Percentiles rank a stretch among this genome's conserved stretches.
Conservation (phyloP, 768 basidiomycete species). For the Leccinum longicurvipes region DNA sequence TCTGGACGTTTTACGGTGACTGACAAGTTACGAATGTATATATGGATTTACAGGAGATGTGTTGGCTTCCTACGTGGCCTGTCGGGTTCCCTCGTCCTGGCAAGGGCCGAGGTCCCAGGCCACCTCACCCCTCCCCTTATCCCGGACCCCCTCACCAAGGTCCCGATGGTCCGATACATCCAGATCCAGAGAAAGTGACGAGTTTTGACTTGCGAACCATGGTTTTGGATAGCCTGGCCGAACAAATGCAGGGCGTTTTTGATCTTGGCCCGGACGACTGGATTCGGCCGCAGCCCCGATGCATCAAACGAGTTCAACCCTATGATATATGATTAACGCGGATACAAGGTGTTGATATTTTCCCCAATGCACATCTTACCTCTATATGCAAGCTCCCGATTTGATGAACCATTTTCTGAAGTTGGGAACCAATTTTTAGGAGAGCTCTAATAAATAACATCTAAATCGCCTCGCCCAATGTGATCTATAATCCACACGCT, state of each 20-base stretch:
- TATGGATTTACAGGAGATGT: constrained; percentile 19
- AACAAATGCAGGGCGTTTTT: not conserved
- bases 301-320: too few relatives aligned
- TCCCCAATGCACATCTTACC: too few relatives aligned
- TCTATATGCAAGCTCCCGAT: too few relatives aligned
- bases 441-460: too few relatives aligned
- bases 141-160: not conserved
- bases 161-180: not conserved
- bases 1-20: too few relatives aligned
- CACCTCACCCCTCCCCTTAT: not conserved
- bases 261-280: constrained; percentile 8
- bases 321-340: too few relatives aligned
- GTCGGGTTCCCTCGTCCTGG: constrained; percentile 8
- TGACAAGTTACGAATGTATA: not conserved
- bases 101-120: not conserved
- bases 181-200: not conserved
- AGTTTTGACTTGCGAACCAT: not conserved
- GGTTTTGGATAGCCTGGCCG: not conserved
- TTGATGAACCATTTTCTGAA: too few relatives aligned
- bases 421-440: too few relatives aligned
- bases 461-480: too few relatives aligned
- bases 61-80: constrained; percentile 28
- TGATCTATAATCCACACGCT: too few relatives aligned
- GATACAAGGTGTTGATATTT: too few relatives aligned
- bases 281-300: constrained; percentile 12